phyloP scores from a whole-genome alignment of 2,329 filamentous ascomycete species.

The Leptographium galeiforme region DNA sequence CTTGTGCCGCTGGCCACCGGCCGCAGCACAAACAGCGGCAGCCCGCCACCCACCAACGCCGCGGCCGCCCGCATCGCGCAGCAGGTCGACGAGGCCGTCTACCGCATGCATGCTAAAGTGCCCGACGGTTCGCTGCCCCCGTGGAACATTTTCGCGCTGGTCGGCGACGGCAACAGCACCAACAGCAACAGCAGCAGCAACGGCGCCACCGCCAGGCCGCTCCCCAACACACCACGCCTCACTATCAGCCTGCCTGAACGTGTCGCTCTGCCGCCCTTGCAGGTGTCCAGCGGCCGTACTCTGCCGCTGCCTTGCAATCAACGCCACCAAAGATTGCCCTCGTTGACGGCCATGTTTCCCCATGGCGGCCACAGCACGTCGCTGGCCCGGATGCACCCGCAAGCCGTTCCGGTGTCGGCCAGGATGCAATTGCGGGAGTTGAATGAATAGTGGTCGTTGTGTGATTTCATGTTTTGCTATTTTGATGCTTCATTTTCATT shows the following conservation, averaged over 20 bases:
- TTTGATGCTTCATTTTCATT: neutral
- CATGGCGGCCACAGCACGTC: neutral
- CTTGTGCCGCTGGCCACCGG: conserved; percentile 10
- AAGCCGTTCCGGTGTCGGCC: neutral
- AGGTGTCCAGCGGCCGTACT: neutral
- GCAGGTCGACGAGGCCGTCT: conserved; percentile 15
- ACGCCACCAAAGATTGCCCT: neutral
- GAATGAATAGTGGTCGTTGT: neutral
- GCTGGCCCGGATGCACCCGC: neutral
- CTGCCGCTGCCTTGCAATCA: neutral
- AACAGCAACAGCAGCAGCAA: neutral
- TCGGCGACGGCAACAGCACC: neutral
- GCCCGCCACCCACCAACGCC: conserved; percentile 4
- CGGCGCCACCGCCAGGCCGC: neutral
- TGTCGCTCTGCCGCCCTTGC: neutral
- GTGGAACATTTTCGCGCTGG: conserved; percentile 24
- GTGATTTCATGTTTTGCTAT: neutral
- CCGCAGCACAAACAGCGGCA: neutral
- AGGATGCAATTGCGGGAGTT: neutral
- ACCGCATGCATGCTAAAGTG: neutral
- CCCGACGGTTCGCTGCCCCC: conserved; percentile 20
- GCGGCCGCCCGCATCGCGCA: conserved; percentile 21
- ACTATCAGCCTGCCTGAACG: neutral
- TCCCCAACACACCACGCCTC: neutral
- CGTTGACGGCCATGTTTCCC: neutral